phyloP scores from a whole-genome alignment of 2,329 filamentous ascomycete genomes.

The Pyricularia sp. region DNA sequence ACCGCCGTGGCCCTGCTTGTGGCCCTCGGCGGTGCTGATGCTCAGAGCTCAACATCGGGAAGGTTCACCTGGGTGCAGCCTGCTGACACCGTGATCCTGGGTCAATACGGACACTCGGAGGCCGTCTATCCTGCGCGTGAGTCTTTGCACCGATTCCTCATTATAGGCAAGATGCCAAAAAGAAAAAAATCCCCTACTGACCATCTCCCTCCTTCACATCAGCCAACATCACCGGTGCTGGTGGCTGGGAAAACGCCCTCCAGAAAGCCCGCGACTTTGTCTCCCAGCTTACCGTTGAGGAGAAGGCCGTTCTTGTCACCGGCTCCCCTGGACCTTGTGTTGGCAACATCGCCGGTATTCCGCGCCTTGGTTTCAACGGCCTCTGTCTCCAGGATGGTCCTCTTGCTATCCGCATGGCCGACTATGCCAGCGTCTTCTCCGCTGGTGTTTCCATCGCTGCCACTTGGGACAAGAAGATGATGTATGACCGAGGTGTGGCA shows the following conservation, averaged over 20 bases:
- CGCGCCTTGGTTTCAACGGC: conserved; percentile 44
- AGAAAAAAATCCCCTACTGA: background rate
- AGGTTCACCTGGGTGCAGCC: conserved; percentile 30
- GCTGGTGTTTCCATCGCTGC: conserved; percentile 62
- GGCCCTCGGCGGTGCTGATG: background rate
- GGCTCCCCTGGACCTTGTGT: conserved; percentile 11
- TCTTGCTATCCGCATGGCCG: conserved; percentile 53
- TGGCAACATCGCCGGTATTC: conserved; percentile 33
- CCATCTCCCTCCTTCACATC: background rate
- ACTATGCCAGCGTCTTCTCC: conserved; percentile 61
- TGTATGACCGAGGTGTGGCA: conserved; percentile 36
- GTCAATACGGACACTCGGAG: conserved; percentile 25
- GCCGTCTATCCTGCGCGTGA: conserved; percentile 26
- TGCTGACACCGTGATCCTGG: conserved; percentile 22
- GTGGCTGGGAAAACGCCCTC: conserved; percentile 25
- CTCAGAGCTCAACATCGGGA: conserved; percentile 4
- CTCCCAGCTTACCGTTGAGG: conserved; percentile 51
- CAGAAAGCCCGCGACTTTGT: conserved; percentile 41
- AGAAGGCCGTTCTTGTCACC: conserved; percentile 34
- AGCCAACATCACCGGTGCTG: conserved; percentile 26
- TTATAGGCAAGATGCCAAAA: background rate
- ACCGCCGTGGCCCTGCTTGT: conserved; percentile 6
- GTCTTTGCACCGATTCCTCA: no score
- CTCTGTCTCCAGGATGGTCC: conserved; percentile 64
- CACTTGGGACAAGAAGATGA: conserved; percentile 58